Conservation (phyloP, 139 green algal species). For the Zygnema circumcarinatum region DNA sequence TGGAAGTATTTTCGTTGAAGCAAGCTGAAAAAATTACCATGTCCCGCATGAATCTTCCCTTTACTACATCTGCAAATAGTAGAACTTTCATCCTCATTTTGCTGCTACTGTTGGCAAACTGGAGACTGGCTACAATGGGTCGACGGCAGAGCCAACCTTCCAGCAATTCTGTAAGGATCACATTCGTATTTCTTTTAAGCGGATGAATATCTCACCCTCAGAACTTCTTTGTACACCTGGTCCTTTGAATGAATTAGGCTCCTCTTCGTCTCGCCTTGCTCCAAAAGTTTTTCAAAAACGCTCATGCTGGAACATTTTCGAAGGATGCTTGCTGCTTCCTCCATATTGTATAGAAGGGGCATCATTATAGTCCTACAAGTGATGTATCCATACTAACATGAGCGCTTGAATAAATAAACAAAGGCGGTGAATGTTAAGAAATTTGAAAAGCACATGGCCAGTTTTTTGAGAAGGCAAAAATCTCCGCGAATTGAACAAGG, state of each 20-base stretch:
- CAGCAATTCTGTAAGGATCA: background rate
- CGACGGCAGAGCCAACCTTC: background rate
- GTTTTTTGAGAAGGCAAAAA: too few relatives aligned
- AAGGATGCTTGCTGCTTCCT: background rate
- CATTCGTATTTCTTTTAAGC: background rate
- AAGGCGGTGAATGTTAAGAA: too few relatives aligned
- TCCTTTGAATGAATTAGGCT: background rate
- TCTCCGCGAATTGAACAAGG: too few relatives aligned
- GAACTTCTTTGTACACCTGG: background rate
- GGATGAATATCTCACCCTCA: background rate
- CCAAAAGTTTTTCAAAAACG: background rate
- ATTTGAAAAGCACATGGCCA: too few relatives aligned
- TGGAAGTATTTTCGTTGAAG: too few relatives aligned
- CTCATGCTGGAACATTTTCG: background rate
- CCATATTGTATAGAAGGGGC: background rate
- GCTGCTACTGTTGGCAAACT: background rate
- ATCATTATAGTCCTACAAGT: background rate
- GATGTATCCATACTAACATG: too few relatives aligned
- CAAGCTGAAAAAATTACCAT: too few relatives aligned
- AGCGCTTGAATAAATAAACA: too few relatives aligned
- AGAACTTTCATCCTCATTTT: too few relatives aligned
- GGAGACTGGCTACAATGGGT: background rate
- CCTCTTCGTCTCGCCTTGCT: background rate
- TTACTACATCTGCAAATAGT: too few relatives aligned
- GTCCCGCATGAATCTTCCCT: too few relatives aligned